These are phyloP conservation scores for Dendrobium catenatum DNA, from an alignment of 106 monocot species.

Conservation along the genomic window DNA sequence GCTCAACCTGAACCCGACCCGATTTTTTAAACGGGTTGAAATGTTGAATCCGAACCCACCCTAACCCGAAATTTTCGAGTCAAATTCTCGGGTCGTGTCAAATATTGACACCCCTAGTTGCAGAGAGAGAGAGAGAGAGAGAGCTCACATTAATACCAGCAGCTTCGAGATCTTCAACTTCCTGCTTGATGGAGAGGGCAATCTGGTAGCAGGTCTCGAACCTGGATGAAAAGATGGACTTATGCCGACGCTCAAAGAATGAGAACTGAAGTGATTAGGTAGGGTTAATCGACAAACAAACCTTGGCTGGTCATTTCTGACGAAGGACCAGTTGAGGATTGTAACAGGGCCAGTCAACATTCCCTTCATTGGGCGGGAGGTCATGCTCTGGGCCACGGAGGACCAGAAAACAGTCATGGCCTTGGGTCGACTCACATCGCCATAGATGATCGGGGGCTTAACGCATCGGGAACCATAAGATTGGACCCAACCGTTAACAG, in stretches of 20 bases:
- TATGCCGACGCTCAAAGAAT: background rate
- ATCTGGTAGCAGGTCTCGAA: conserved; percentile 31
- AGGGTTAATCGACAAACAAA: background rate
- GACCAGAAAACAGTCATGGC: conserved; percentile 35
- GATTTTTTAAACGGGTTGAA: too few relatives aligned
- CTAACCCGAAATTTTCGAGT: too few relatives aligned
- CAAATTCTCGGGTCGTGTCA: too few relatives aligned
- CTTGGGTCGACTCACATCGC: conserved; percentile 27
- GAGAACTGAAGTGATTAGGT: background rate
- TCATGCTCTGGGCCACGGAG: conserved; percentile 25
- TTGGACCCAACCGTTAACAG: conserved; percentile 27
- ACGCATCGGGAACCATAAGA: conserved; percentile 30
- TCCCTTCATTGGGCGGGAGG: conserved; percentile 29
- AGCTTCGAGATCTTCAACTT: conserved; percentile 27
- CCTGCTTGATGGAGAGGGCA: conserved; percentile 25
- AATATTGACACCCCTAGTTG: too few relatives aligned
- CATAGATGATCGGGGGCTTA: conserved; percentile 27
- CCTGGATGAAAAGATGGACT: background rate
- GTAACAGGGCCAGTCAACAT: conserved; percentile 29
- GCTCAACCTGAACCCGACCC: too few relatives aligned
- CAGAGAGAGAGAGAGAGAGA: background rate
- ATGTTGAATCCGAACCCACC: too few relatives aligned
- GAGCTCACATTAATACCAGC: conserved; percentile 18
- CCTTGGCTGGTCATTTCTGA: conserved; percentile 27
- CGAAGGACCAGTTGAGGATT: conserved; percentile 30